Conservation (phyloP, 441 rosid genomes). For the Sinapis alba region DNA sequence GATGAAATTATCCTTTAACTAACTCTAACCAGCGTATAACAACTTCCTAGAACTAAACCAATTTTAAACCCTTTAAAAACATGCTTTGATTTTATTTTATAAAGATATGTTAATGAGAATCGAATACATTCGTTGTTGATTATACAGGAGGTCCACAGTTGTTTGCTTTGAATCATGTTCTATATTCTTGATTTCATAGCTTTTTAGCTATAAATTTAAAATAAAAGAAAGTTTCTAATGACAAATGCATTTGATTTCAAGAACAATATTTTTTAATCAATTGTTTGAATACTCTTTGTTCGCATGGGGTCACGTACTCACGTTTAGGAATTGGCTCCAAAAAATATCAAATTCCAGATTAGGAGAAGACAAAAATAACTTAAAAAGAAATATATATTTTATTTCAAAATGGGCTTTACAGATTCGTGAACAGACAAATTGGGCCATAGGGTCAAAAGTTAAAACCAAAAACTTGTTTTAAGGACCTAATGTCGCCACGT, state of each 20-base stretch:
- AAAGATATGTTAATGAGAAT: neutral
- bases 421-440: constrained; percentile 38
- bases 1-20: too few species aligned
- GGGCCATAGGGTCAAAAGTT: constrained; percentile 18
- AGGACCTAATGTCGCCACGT: constrained; percentile 36
- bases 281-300: neutral
- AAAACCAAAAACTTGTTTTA: constrained; percentile 9
- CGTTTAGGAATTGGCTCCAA: constrained; percentile 6
- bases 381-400: neutral
- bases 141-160: constrained; percentile 11
- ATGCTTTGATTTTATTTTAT: neutral
- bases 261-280: neutral
- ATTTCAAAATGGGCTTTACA: constrained; percentile 35
- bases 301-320: constrained; percentile 29
- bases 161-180: constrained; percentile 30
- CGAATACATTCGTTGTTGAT: constrained; percentile 6
- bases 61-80: too few species aligned
- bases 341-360: neutral
- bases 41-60: too few species aligned
- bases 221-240: neutral
- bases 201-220: constrained; percentile 6
- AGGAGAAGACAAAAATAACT: constrained; percentile 10
- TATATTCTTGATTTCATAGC: constrained; percentile 4
- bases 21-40: too few species aligned
- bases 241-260: neutral